Evolutionary conservation across 768 basidiomycete species (phyloP), one percentile per base, ranked within the genome.

Genomic region (Udeniomyces megalosporus): DNA sequence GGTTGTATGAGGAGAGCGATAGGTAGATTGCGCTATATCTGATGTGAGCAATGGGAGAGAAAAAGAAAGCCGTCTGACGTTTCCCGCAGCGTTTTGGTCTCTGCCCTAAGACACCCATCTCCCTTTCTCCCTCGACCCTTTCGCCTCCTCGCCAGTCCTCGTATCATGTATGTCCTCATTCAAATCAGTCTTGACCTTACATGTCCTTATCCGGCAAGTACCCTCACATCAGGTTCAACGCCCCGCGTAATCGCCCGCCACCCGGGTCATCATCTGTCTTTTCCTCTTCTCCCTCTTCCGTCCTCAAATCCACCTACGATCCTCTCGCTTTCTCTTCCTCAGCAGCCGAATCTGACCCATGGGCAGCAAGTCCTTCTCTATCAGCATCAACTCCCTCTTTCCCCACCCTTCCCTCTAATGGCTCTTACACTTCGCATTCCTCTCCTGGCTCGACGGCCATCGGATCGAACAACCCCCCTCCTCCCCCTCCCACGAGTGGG

Each of bases 221-320:
- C n/a, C n/a, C n/a, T n/a, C n/a, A n/a, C n/a, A n/a, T n/a, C 46
- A 63, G 54, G 62, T 63, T 63, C 48, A 63, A 63, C 48, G 54
- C 62, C 1, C 55, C 62, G 24, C 55, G 62, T 4, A 20, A 45
- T 20, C 62, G 32, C 26, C 55, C 55, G 28, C 47, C 34, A n/a
- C 24, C n/a, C 46, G 38, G 46, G 44, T 56, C 44, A 38, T 34
- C 15, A 28, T 49, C 32, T 55, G 29, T 26, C 5, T 38, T 31
- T 22, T 15, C 38, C 14, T 42, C 34, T 2, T 54, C 55, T 20
- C 31, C 62, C 17, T 24, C 48, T 10, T 26, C 55, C 11, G 26
- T 12, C 35, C 34, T 58, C 10, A 50, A 34, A 14, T 47, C 38
- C 11, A 34, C 62, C 26, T 63, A 54, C 45, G 46, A 63, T 22